Evolutionary conservation across 805 yeast genomes (phyloP).

Genomic region (Saccharomycopsis olivae): DNA sequence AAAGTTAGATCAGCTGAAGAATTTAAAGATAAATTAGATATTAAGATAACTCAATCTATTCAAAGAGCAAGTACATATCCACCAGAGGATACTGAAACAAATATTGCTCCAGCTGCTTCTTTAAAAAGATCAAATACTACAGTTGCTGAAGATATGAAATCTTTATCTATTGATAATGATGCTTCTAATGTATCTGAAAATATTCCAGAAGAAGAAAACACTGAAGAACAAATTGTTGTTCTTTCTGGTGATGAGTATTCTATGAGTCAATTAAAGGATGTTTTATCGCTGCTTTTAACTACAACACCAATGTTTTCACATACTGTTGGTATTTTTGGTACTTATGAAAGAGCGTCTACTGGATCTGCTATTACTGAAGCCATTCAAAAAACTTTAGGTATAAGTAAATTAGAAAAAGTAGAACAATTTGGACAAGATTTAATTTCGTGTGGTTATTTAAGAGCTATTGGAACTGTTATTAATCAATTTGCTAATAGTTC

Average conservation of each 20-base stretch:
- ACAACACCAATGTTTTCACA: conserved; percentile 44
- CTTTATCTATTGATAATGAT: conserved; percentile 16
- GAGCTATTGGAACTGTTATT: conserved; percentile 54
- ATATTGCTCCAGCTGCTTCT: conserved; percentile 1
- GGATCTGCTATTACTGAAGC: conserved; percentile 55
- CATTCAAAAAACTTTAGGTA: conserved; percentile 38
- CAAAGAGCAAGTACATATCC: conserved; percentile 5
- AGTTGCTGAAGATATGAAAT: conserved; percentile 18
- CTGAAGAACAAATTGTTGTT: conserved; percentile 21
- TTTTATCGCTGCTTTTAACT: conserved; percentile 32
- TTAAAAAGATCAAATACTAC: conserved; percentile 17
- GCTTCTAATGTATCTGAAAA: not conserved
- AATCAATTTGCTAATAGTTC: conserved; percentile 60
- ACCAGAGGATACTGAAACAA: not conserved
- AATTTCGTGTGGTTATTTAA: conserved; percentile 46
- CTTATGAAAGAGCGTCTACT: conserved; percentile 48
- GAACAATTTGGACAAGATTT: conserved; percentile 71
- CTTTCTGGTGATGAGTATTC: conserved; percentile 30
- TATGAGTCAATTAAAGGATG: conserved; percentile 30
- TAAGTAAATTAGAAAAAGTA: conserved; percentile 41
- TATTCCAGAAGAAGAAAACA: conserved; percentile 22
- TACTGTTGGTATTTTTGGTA: conserved; percentile 60
- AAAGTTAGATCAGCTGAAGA: conserved; percentile 69
- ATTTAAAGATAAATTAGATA: conserved; percentile 39
- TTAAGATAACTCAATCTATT: conserved; percentile 23